Evolutionary conservation across 441 rosid genomes (phyloP), one percentile per base, ranked within the genome.

Genomic region (Kokia cookei): DNA sequence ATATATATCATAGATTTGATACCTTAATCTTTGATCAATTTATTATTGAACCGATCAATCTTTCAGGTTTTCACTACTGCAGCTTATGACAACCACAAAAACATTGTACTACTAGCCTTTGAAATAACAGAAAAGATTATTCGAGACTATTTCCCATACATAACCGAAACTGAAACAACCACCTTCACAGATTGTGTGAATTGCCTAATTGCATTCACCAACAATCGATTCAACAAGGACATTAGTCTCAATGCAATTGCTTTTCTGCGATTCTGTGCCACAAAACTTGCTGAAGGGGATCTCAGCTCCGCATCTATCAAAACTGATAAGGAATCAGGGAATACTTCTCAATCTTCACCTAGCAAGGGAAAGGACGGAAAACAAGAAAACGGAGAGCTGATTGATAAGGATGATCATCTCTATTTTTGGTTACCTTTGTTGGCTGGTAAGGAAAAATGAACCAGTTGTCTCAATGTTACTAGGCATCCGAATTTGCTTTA

Each of bases 141-240:
- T 64, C 84, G 96, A 78, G 99, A 94, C 73, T 94, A 97, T 86
- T 97, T 94, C 82, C 98, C 99, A 29, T 92, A 94, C 84, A 97
- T 97, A 73, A 97, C 98, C 2, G 99, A 97, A 84, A 97, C 99
- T 73, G 99, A 97, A 86, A 90, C 99, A 71, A 97, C 97, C 70
- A 90, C 98, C 54, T 97, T 97, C 77, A 97, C 99, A 15, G 99
- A 94, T 84, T 97, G 99, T 86, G 99, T 97, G 48, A 97, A 93
- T 80, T 97, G 99, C 86, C 84, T 97, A 37, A 89, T 93, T 78
- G 99, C 99, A 77, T 97, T 94, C 86, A 97, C 99, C 74, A 97
- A 94, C 79, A 94, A 94, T 79, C 84, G 92, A 84, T 94, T 89
- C 88, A 88, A 90, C 83, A 94, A 89, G 75, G 99, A 97, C 71